Evolutionary conservation across 2,329 filamentous ascomycete species (phyloP).

Genomic region (Fonsecaea multimorphosa): DNA sequence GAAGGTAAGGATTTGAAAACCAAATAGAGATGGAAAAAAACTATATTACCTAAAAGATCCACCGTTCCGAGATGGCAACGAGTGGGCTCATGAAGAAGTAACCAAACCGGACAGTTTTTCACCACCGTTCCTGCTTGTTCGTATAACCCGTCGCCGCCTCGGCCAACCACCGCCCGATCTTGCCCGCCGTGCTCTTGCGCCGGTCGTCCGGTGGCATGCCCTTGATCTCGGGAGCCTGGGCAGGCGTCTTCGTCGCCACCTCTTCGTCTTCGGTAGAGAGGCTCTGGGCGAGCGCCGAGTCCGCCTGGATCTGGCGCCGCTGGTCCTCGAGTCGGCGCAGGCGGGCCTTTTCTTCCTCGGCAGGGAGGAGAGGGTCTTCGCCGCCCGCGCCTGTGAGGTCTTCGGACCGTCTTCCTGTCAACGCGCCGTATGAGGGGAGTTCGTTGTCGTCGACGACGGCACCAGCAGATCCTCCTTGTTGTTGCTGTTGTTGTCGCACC

Average conservation of each 20-base stretch:
- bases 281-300: slow-evolving; percentile 16
- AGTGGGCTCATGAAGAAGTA: too few relatives aligned
- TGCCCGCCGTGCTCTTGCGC: slow-evolving; percentile 26
- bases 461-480: not conserved
- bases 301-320: slow-evolving; percentile 6
- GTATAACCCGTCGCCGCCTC: slow-evolving; percentile 30
- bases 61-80: too few relatives aligned
- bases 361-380: not conserved
- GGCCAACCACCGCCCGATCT: slow-evolving; percentile 29
- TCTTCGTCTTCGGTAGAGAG: slow-evolving; percentile 1
- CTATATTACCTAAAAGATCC: too few relatives aligned
- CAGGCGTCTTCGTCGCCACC: not conserved
- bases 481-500: not conserved
- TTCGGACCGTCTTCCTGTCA: not conserved
- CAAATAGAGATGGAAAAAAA: too few relatives aligned
- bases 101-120: not conserved
- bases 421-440: slow-evolving; percentile 10
- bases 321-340: slow-evolving; percentile 18
- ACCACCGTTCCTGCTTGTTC: slow-evolving; percentile 30
- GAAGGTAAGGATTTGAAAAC: too few relatives aligned
- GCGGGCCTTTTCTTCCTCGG: slow-evolving; percentile 23
- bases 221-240: not conserved
- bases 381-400: too few relatives aligned
- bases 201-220: slow-evolving; percentile 10
- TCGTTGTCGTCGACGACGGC: not conserved